Evolutionary conservation across 1,284 basidiomycete species (phyloP).

Genomic region (Heterobasidion irregulare): DNA sequence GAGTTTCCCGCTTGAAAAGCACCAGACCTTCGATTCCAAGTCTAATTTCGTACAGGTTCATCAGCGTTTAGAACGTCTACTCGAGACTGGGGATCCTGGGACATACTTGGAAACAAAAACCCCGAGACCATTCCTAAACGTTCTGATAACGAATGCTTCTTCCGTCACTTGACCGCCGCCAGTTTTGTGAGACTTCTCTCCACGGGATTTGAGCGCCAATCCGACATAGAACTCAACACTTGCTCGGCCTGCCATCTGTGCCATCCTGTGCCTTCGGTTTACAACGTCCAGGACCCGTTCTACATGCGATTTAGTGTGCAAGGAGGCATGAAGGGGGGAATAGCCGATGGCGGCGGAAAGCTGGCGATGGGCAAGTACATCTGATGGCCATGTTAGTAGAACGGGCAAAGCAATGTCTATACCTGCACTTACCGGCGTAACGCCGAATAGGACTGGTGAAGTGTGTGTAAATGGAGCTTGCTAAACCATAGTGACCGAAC

Average conservation of each 20-base stretch:
- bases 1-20: conserved; percentile 83
- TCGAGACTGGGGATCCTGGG: conserved; percentile 20
- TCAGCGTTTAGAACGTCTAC: not conserved
- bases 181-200: conserved; percentile 34
- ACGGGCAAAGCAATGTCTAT: conserved; percentile 7
- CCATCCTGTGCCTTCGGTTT: conserved; percentile 90
- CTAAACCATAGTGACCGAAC: conserved; percentile 96
- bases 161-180: conserved; percentile 42
- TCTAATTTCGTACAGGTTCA: conserved; percentile 30
- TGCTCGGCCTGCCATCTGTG: conserved; percentile 94
- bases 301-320: conserved; percentile 87
- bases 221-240: conserved; percentile 98
- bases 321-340: conserved; percentile 72
- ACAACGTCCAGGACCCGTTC: conserved; percentile 85
- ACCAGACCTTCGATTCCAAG: conserved; percentile 92
- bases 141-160: conserved; percentile 92
- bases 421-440: conserved; percentile 69
- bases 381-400: conserved; percentile 26
- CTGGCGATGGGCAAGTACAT: conserved; percentile 93
- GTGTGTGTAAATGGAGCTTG: conserved; percentile 96
- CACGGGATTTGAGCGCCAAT: conserved; percentile 75
- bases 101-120: conserved; percentile 89
- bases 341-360: conserved; percentile 87
- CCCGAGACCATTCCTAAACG: conserved; percentile 91
- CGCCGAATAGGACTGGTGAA: conserved; percentile 94